These are phyloP conservation scores for Lecanicillium sp. DNA, from an alignment of 2,329 filamentous ascomycete genomes.

Conservation along the genomic window DNA sequence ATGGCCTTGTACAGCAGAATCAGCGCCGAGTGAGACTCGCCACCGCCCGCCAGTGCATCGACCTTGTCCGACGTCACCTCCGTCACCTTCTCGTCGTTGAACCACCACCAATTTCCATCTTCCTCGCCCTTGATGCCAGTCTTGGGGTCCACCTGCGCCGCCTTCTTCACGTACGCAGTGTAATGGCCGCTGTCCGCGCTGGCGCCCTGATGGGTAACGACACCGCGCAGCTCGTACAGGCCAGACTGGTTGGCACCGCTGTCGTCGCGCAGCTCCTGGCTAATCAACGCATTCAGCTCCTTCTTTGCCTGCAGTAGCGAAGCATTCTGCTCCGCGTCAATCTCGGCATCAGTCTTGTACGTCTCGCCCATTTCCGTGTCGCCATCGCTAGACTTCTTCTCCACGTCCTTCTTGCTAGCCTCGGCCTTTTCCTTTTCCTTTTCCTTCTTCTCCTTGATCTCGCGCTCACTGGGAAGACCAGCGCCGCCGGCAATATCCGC, in stretches of 20 bases:
- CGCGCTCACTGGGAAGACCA: constrained; percentile 42
- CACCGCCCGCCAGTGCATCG: constrained; percentile 79
- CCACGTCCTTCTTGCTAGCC: constrained; percentile 28
- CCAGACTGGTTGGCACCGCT: constrained; percentile 87
- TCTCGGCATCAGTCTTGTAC: constrained; percentile 90
- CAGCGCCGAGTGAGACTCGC: constrained; percentile 76
- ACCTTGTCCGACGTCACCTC: constrained; percentile 92
- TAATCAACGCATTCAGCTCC: constrained; percentile 73
- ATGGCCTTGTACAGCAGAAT: constrained; percentile 74
- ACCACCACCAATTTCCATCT: constrained; percentile 99
- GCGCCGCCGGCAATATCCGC: constrained; percentile 38
- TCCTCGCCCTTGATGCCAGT: constrained; percentile 73
- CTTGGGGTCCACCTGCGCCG: constrained; percentile 60
- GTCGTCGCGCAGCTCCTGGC: constrained; percentile 66
- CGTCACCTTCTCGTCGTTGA: constrained; percentile 95
- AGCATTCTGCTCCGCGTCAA: constrained; percentile 76
- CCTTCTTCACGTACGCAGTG: constrained; percentile 96
- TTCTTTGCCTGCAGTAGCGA: constrained; percentile 76
- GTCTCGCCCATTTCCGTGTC: constrained; percentile 69
- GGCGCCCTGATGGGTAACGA: constrained; percentile 93
- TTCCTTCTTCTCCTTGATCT: constrained; percentile 42
- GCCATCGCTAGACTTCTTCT: constrained; percentile 39
- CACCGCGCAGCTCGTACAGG: constrained; percentile 86
- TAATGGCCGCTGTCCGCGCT: constrained; percentile 98
- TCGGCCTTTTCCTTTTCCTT: constrained; percentile 41